Evolutionary conservation across 805 yeast species (phyloP).

Genomic region (Candida boleticola): DNA sequence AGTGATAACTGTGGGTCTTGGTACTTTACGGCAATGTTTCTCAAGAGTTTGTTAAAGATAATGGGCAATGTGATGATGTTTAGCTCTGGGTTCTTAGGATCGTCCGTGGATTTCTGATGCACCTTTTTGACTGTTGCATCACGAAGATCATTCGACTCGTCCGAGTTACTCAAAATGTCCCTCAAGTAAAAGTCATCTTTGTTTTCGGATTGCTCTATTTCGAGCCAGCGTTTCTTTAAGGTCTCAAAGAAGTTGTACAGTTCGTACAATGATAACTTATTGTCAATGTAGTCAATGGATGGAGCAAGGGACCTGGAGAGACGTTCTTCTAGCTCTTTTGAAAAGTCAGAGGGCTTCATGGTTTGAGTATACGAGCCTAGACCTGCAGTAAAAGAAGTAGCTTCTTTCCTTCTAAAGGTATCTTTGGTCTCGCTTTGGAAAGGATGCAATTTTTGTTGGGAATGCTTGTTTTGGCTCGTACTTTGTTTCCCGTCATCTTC

Average conservation of each 20-base stretch:
- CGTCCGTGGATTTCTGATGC: conserved; percentile 9
- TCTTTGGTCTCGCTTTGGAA: not conserved
- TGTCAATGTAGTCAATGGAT: not conserved
- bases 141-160: not conserved
- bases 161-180: not conserved
- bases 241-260: conserved; percentile 1
- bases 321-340: not conserved
- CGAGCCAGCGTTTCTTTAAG: not conserved
- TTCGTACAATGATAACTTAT: not conserved
- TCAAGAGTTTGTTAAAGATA: conserved; percentile 31
- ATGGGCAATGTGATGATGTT: conserved; percentile 36
- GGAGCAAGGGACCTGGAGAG: not conserved
- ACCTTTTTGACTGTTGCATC: conserved; percentile 17
- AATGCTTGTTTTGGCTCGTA: no score
- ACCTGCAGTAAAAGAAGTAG: not conserved
- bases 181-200: conserved; percentile 1
- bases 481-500: not conserved
- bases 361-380: not conserved
- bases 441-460: not conserved
- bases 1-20: conserved; percentile 36
- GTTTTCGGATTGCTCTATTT: not conserved
- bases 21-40: conserved; percentile 20
- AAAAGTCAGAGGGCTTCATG: not conserved
- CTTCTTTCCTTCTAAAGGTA: not conserved
- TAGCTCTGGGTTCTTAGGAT: conserved; percentile 24